These are phyloP conservation scores for Hypomyces rosellus DNA, from an alignment of 2,329 filamentous ascomycete genomes.

Conservation along the genomic window DNA sequence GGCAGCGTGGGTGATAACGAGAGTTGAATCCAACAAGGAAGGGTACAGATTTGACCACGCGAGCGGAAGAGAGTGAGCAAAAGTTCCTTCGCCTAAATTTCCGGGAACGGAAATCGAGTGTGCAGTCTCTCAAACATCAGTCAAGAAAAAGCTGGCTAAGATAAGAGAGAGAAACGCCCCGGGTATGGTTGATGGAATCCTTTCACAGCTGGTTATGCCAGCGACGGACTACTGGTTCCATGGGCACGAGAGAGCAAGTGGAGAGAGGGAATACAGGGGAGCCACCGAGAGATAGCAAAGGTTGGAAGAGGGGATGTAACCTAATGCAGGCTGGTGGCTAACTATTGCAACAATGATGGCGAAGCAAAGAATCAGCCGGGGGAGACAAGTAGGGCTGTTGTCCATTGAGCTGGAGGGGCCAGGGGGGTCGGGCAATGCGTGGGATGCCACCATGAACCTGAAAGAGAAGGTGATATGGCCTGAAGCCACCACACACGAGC, in stretches of 20 bases:
- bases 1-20: slow-evolving; percentile 11
- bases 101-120: slow-evolving; percentile 30
- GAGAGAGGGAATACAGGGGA: slow-evolving; percentile 13
- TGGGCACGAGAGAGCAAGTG: slow-evolving; percentile 11
- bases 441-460: slow-evolving; percentile 29
- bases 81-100: slow-evolving; percentile 35
- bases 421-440: slow-evolving; percentile 20
- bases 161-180: background rate
- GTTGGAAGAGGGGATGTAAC: slow-evolving; percentile 17
- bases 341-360: slow-evolving; percentile 15
- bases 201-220: background rate
- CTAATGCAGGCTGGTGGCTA: slow-evolving; percentile 16
- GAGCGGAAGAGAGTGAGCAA: slow-evolving; percentile 31
- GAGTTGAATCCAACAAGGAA: slow-evolving; percentile 1
- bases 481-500: slow-evolving; percentile 24
- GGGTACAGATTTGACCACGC: slow-evolving; percentile 2
- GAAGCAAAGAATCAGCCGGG: slow-evolving; percentile 12
- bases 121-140: slow-evolving; percentile 17
- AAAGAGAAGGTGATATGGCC: slow-evolving; percentile 31
- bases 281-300: slow-evolving; percentile 8
- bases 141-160: slow-evolving; percentile 1
- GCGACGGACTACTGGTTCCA: background rate
- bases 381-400: slow-evolving; percentile 14
- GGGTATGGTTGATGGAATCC: background rate
- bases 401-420: slow-evolving; percentile 21